phyloP scores from a whole-genome alignment of 495 filamentous ascomycete genomes.

The Letharia columbiana region DNA sequence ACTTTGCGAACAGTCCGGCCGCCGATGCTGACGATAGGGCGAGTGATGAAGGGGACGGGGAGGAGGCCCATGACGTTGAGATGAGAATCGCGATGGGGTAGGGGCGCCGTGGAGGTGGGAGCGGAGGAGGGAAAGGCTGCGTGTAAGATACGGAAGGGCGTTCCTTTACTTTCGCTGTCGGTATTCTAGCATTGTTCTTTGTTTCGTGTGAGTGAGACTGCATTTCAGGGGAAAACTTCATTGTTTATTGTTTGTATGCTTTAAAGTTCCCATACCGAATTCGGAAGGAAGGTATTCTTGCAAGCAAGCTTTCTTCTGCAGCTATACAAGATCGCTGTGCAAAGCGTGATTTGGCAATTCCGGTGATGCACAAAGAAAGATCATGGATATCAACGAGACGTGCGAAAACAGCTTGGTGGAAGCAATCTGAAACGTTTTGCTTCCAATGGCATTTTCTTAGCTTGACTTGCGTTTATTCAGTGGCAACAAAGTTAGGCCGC shows the following conservation, averaged over 20 bases:
- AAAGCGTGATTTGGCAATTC: too few species aligned
- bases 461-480: not conserved
- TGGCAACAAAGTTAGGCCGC: not conserved
- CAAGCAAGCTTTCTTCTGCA: not conserved
- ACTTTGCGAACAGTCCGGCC: constrained; percentile 23
- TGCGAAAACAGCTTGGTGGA: not conserved
- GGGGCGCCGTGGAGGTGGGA: not conserved
- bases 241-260: not conserved
- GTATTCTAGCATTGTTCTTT: not conserved
- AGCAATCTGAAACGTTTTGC: not conserved
- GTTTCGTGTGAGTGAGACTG: not conserved
- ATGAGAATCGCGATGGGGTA: constrained; percentile 25
- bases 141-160: not conserved
- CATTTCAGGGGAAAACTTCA: too few species aligned
- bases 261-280: not conserved
- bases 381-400: not conserved
- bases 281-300: not conserved
- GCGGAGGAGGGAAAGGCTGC: not conserved
- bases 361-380: not conserved
- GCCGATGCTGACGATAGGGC: constrained; percentile 32
- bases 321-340: not conserved
- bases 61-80: constrained; percentile 31
- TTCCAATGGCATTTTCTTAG: not conserved
- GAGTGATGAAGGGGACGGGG: constrained; percentile 10
- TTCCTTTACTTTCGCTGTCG: constrained; percentile 1